Conservation (phyloP, 1,284 basidiomycete species). For the Volvariella volvacea region DNA sequence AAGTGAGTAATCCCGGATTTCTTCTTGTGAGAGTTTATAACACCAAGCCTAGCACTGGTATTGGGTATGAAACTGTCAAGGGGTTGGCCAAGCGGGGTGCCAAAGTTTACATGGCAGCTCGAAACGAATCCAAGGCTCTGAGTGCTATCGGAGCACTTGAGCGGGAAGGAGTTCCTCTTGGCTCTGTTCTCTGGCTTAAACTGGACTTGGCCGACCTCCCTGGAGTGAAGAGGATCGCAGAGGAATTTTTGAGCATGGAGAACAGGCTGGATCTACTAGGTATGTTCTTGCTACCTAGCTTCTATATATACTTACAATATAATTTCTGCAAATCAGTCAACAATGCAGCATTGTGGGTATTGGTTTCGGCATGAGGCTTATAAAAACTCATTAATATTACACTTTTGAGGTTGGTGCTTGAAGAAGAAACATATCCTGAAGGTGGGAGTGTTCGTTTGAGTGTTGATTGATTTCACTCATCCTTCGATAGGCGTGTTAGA, state of each 20-base stretch:
- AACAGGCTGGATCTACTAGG: conserved; percentile 46
- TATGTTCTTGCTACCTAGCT: conserved; percentile 17
- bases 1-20: conserved; percentile 20
- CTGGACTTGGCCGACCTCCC: conserved; percentile 40
- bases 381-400: no score
- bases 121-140: conserved; percentile 29
- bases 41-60: conserved; percentile 23
- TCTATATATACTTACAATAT: no score
- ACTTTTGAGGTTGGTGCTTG: no score
- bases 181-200: conserved; percentile 35
- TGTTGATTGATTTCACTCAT: no score
- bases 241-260: conserved; percentile 39
- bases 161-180: conserved; percentile 27
- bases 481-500: no score
- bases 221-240: conserved; percentile 35
- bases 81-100: conserved; percentile 33
- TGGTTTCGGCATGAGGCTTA: no score
- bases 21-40: neutral
- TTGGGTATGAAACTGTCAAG: conserved; percentile 32
- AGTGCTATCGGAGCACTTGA: conserved; percentile 30
- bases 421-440: no score
- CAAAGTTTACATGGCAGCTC: conserved; percentile 37
- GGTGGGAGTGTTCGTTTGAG: no score
- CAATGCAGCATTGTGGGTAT: conserved; percentile 44
- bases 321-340: conserved; percentile 32